Percentiles rank a stretch among this genome's conserved stretches.
Conservation (phyloP, 2,329 filamentous ascomycete species). For the Pseudogymnoascus sp. region DNA sequence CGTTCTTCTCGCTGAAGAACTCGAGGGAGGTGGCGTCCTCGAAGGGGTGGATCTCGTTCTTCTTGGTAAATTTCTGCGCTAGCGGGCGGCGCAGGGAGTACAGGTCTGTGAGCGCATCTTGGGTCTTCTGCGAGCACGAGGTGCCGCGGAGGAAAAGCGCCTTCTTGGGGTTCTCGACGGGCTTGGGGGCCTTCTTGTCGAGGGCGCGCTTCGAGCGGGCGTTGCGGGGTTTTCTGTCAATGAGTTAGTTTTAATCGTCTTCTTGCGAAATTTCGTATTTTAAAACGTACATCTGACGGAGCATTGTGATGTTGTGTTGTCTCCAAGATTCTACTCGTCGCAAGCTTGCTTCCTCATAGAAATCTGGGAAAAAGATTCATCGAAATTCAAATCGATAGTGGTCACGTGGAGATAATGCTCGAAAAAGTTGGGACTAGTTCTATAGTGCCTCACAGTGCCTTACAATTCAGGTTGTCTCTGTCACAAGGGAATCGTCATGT, state of each 20-base stretch:
- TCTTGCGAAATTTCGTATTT: neutral
- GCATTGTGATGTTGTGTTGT: slow-evolving; percentile 24
- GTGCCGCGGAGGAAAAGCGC: slow-evolving; percentile 85
- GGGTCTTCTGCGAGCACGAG: slow-evolving; percentile 71
- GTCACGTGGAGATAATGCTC: slow-evolving; percentile 8
- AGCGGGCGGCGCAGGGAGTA: slow-evolving; percentile 77
- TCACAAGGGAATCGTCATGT: neutral
- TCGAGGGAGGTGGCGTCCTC: slow-evolving; percentile 81
- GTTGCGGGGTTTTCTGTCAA: slow-evolving; percentile 57
- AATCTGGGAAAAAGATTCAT: slow-evolving; percentile 6
- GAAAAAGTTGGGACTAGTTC: neutral
- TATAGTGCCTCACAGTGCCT: neutral
- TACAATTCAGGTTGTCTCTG: neutral
- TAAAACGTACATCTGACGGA: slow-evolving; percentile 28
- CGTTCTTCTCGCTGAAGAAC: slow-evolving; percentile 96
- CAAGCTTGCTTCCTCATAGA: slow-evolving; percentile 8
- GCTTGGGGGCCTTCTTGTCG: slow-evolving; percentile 85
- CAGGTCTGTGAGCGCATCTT: slow-evolving; percentile 79
- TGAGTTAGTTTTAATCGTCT: slow-evolving; percentile 9
- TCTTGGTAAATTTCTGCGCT: slow-evolving; percentile 89
- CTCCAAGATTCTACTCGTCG: slow-evolving; percentile 8
- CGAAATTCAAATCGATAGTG: slow-evolving; percentile 5
- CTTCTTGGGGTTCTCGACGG: slow-evolving; percentile 81
- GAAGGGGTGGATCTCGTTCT: slow-evolving; percentile 92
- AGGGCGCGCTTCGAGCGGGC: slow-evolving; percentile 92